Evolutionary conservation across 257 asterid genomes (phyloP).

Genomic region (Sherardia arvensis): DNA sequence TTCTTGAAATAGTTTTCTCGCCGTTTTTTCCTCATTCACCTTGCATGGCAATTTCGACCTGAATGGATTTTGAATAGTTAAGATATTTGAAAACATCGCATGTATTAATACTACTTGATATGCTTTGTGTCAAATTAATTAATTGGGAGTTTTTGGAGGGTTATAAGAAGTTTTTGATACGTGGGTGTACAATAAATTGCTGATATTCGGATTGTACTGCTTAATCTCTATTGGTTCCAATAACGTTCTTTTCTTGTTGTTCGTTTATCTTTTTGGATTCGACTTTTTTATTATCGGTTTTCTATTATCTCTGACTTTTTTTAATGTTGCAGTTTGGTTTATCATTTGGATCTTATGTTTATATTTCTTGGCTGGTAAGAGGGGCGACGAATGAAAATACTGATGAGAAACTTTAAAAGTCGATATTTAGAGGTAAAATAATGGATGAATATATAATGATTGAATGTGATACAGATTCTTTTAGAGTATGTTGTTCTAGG

Average conservation of each 20-base stretch:
- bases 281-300: neutral
- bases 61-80: no score
- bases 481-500: conserved; percentile 60
- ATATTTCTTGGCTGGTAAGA: conserved; percentile 24
- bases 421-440: conserved; percentile 77
- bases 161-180: no score
- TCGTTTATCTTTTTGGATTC: neutral
- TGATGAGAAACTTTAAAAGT: conserved; percentile 70
- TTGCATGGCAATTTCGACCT: no score
- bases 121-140: no score
- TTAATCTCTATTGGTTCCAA: neutral
- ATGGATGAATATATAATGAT: conserved; percentile 91
- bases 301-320: neutral
- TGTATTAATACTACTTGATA: no score
- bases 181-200: no score
- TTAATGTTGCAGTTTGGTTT: neutral
- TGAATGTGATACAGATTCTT: conserved; percentile 56
- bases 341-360: neutral
- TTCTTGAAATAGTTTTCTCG: no score
- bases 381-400: conserved; percentile 96
- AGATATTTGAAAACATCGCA: no score
- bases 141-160: no score
- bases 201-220: neutral
- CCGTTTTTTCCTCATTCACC: no score
- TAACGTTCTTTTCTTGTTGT: neutral